Conservation (phyloP, 2,329 filamentous ascomycete genomes). For the Paraconiothyrium brasiliense region DNA sequence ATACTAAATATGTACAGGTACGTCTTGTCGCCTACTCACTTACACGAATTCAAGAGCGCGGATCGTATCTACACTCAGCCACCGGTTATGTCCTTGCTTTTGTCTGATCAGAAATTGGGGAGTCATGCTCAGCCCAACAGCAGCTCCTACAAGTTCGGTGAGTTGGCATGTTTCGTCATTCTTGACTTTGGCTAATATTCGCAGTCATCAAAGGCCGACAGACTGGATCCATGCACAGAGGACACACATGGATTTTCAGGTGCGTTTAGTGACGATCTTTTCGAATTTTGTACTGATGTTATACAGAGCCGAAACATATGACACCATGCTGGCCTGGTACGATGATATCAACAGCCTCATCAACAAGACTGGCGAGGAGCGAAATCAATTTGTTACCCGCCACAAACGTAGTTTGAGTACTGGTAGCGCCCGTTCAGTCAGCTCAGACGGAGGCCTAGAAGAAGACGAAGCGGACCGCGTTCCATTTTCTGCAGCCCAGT, state of each 20-base stretch:
- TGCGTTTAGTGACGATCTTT: not conserved
- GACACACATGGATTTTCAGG: conserved; percentile 73
- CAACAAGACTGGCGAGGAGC: conserved; percentile 87
- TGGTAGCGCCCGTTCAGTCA: conserved; percentile 63
- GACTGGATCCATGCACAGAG: conserved; percentile 89
- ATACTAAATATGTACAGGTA: conserved; percentile 68
- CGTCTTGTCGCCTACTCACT: conserved; percentile 92
- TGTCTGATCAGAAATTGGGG: conserved; percentile 94
- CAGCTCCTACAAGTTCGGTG: conserved; percentile 91
- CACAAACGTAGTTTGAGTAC: conserved; percentile 82
- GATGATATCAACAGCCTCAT: conserved; percentile 91
- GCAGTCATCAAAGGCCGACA: conserved; percentile 88
- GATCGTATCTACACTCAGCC: conserved; percentile 84
- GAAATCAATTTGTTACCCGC: conserved; percentile 83
- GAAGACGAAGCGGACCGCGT: conserved; percentile 71
- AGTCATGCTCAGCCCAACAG: conserved; percentile 85
- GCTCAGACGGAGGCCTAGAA: conserved; percentile 48
- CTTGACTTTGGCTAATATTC: conserved; percentile 1
- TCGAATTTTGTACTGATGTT: not conserved
- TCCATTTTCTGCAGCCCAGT: conserved; percentile 70
- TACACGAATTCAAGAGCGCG: conserved; percentile 99
- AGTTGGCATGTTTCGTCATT: not conserved
- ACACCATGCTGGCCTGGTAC: conserved; percentile 98
- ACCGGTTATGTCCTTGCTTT: conserved; percentile 94
- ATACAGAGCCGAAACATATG: conserved; percentile 70